Percentiles rank a stretch among this genome's conserved stretches.
Conservation (phyloP, 495 filamentous ascomycete genomes). For the Hypomontagnella submonticulosa region DNA sequence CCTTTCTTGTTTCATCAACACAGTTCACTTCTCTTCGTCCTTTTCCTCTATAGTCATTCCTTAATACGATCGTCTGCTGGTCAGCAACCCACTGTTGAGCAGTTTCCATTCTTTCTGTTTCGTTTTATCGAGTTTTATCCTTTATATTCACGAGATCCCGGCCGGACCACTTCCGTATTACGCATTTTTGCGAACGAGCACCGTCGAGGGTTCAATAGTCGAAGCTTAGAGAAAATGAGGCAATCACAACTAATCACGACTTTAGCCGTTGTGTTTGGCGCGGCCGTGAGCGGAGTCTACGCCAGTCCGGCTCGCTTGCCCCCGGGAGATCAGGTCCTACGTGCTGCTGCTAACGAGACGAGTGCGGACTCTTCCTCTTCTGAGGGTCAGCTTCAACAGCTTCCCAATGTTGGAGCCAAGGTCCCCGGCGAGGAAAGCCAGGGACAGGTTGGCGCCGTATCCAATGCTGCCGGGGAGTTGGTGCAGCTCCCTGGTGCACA, state of each 20-base stretch:
- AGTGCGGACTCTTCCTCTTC: constrained; percentile 1
- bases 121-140: constrained; percentile 14
- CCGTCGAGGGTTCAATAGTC: not conserved
- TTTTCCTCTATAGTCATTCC: constrained; percentile 28
- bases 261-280: constrained; percentile 22
- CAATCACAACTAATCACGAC: constrained; percentile 25
- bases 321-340: constrained; percentile 2
- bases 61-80: constrained; percentile 40
- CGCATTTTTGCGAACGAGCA: constrained; percentile 3
- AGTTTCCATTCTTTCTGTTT: constrained; percentile 38
- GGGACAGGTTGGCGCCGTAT: constrained; percentile 6
- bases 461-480: constrained; percentile 4
- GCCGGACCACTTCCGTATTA: constrained; percentile 8
- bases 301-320: constrained; percentile 14
- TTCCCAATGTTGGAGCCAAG: constrained; percentile 12
- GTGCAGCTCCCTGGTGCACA: constrained; percentile 29
- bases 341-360: not conserved
- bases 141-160: constrained; percentile 12
- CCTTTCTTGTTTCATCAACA: constrained; percentile 29
- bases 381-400: constrained; percentile 10
- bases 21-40: constrained; percentile 15
- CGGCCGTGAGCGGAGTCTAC: constrained; percentile 28
- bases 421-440: constrained; percentile 2
- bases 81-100: constrained; percentile 45
- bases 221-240: constrained; percentile 26